A percentile compares a stretch with the other conserved stretches of the same genome.
Evolutionary conservation across 2,329 filamentous ascomycete species (phyloP).

Genomic region (Talaromyces funiculosus): DNA sequence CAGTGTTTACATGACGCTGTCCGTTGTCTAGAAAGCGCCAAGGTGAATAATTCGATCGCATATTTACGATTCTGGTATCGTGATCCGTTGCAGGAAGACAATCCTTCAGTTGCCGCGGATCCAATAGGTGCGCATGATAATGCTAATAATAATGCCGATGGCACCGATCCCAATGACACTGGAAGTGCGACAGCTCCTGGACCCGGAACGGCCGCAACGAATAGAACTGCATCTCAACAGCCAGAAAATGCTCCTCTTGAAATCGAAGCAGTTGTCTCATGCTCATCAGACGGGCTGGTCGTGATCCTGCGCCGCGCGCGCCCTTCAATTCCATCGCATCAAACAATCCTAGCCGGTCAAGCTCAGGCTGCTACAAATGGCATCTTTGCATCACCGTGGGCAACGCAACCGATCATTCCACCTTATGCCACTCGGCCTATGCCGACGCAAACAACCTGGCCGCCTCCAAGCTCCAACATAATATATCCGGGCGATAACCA

Average conservation of each 20-base stretch:
- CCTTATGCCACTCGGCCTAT: constrained; percentile 22
- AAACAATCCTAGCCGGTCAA: constrained; percentile 31
- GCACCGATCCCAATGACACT: background rate
- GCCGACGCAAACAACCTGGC: background rate
- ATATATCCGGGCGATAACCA: constrained; percentile 31
- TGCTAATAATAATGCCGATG: background rate
- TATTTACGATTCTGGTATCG: constrained; percentile 82
- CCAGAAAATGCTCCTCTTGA: constrained; percentile 39
- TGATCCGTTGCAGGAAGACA: constrained; percentile 56
- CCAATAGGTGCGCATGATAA: background rate
- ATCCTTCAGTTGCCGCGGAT: background rate
- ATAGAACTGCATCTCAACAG: constrained; percentile 12
- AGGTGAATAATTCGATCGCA: constrained; percentile 84
- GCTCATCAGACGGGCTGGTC: constrained; percentile 80
- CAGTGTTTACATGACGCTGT: constrained; percentile 72
- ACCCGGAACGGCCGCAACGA: background rate
- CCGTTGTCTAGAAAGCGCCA: constrained; percentile 74
- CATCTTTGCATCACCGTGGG: constrained; percentile 77
- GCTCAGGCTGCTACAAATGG: constrained; percentile 52
- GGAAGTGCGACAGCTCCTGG: background rate
- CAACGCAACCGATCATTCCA: constrained; percentile 55
- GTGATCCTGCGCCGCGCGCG: constrained; percentile 72
- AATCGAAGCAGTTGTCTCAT: constrained; percentile 84
- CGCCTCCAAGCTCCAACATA: background rate
- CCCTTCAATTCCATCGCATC: constrained; percentile 54